Conservation (phyloP, 2,329 filamentous ascomycete genomes). For the Madurella fahalii region DNA sequence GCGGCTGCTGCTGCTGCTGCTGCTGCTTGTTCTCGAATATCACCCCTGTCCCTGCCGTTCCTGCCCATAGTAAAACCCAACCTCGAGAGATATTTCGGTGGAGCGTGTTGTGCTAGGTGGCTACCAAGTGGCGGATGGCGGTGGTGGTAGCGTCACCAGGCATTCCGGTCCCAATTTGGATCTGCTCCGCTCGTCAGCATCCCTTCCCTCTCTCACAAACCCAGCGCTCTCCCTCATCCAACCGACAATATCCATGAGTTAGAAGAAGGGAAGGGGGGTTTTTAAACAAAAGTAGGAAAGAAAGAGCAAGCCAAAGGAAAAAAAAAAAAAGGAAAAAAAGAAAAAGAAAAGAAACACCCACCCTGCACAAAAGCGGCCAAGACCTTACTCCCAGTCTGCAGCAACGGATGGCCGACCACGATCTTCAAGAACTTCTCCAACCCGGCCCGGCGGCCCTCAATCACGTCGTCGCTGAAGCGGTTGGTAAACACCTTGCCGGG, state of each 20-base stretch:
- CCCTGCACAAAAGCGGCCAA: constrained; percentile 95
- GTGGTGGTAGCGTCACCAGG: constrained; percentile 59
- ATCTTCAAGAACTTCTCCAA: constrained; percentile 96
- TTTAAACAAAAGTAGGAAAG: no score
- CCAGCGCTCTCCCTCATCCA: no score
- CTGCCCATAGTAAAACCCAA: neutral
- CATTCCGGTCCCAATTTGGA: constrained; percentile 87
- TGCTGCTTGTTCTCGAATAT: constrained; percentile 5
- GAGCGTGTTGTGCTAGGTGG: neutral
- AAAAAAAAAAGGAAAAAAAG: neutral
- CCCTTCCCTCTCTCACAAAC: neutral
- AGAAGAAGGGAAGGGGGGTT: no score
- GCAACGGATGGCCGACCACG: constrained; percentile 88
- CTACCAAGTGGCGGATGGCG: constrained; percentile 9
- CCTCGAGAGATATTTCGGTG: neutral
- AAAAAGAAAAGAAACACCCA: constrained; percentile 40
- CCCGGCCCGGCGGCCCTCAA: constrained; percentile 87
- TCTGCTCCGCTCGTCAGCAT: constrained; percentile 43
- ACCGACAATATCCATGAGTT: no score
- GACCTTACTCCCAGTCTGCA: constrained; percentile 98
- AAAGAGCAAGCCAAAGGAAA: no score
- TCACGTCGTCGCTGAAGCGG: constrained; percentile 96
- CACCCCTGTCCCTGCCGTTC: neutral
- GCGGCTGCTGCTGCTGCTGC: constrained; percentile 20
- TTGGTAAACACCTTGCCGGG: constrained; percentile 98